Conservation (phyloP, 2,329 filamentous ascomycete species). For the Exserohilum rostratum region DNA sequence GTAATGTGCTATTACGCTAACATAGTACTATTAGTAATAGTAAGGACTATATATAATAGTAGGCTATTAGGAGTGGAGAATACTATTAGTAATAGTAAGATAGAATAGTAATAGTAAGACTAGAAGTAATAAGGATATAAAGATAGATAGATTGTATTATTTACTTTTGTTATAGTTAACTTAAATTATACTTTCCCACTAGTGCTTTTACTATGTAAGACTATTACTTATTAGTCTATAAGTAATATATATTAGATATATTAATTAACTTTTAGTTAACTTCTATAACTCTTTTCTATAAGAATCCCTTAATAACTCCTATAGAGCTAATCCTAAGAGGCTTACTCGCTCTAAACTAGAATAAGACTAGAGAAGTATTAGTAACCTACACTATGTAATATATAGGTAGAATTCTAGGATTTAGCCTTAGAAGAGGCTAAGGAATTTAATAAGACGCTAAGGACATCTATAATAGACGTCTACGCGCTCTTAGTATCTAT, state of each 20-base stretch:
- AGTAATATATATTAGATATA: neutral
- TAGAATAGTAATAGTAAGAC: no score
- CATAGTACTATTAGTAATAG: conserved; percentile 18
- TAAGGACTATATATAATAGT: neutral
- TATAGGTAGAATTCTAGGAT: neutral
- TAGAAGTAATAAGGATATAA: no score
- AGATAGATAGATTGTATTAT: no score
- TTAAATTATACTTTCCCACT: no score
- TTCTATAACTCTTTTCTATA: neutral
- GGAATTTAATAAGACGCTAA: neutral
- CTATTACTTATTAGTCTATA: neutral
- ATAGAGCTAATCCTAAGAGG: neutral
- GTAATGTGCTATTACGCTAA: conserved; percentile 42
- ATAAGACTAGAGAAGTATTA: neutral
- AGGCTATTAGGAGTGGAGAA: no score
- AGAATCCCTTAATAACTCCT: neutral
- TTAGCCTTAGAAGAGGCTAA: neutral
- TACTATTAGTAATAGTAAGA: no score
- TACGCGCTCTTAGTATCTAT: neutral
- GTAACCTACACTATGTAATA: neutral
- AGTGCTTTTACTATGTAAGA: neutral
- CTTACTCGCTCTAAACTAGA: neutral
- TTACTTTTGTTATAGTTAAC: no score
- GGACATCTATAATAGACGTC: neutral
- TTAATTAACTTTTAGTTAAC: neutral